Base-by-base conservation (phyloP, 441 rosid species). In the Arabidopsis lyrata region DNA sequence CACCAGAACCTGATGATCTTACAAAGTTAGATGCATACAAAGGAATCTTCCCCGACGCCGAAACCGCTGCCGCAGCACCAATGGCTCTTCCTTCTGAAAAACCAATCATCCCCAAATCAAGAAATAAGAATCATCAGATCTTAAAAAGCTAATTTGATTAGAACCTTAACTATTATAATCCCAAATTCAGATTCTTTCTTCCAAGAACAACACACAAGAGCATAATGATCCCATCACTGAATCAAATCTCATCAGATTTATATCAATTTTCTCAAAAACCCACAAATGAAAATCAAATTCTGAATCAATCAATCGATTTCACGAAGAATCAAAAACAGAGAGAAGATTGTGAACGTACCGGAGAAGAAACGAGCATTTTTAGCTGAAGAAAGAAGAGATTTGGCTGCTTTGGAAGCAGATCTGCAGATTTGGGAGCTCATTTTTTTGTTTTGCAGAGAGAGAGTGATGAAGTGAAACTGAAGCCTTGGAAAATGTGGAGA, bases 401-500 rank as follows among this genome's bases (percentile, higher is more conserved):
- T 86, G 14, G 90, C 87, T 47, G 92, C 93, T 77, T 80, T 86
- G 53, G 93, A 88, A 80, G 87, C 93, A 76, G 95, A 90, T 87
- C 95, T 89, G 84, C 63, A 77, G 58, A 89, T 81, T 80, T 82
- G 92, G 55, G 91, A 83, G 73, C 90, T 90, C 99, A 91, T 93
- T 5, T 67, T 67, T 81, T n/a, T 24, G 27, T 31, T 39, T 44
- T 8, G 8, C 18, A 41, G 62, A 44, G 49, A 44, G 49, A 60
- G 63, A 56, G 70, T 61, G 73, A 65, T 31, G 29, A 59, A 50
- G 53, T 50, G 73, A 72, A 24, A 57, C 54, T 56, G 63, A 57
- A 31, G 58, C 63, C 45, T 71, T n/a, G 50, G 38, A 10, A 66
- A 71, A 13, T 34, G 77, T 50, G 49, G 3, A 56, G 4, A 55